Conservation (phyloP, 192 early-diverging fungal genomes). For the Obelidium mucronatum region DNA sequence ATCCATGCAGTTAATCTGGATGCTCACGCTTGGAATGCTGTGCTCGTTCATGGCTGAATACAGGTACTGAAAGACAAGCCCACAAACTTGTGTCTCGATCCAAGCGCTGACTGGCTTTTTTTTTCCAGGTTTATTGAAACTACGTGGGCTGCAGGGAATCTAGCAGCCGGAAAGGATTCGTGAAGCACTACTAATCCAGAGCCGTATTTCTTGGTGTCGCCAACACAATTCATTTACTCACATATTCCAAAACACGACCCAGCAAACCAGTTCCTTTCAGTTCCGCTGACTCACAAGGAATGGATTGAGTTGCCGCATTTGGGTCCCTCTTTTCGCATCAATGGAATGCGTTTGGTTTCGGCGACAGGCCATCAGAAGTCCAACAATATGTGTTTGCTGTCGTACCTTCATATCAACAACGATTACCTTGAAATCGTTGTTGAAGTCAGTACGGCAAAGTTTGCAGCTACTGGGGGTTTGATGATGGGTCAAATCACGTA, state of each 20-base stretch:
- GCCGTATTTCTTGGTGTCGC: constrained; percentile 62
- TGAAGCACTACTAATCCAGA: constrained; percentile 53
- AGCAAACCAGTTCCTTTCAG: constrained; percentile 57
- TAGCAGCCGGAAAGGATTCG: constrained; percentile 46
- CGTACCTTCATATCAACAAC: constrained; percentile 22
- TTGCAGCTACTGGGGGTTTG: constrained; percentile 5
- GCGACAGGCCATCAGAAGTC: neutral
- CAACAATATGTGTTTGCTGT: neutral
- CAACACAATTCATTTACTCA: constrained; percentile 61
- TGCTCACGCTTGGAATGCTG: constrained; percentile 66
- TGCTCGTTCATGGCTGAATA: constrained; percentile 57
- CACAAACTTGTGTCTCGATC: too few species aligned
- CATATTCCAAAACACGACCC: constrained; percentile 58
- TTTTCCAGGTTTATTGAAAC: constrained; percentile 56
- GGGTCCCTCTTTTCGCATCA: constrained; percentile 20
- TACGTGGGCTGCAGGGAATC: constrained; percentile 64
- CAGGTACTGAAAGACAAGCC: too few species aligned
- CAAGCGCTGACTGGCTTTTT: neutral
- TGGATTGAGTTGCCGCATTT: constrained; percentile 51
- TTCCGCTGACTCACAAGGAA: constrained; percentile 51
- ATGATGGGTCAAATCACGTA: constrained; percentile 18
- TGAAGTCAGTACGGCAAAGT: neutral
- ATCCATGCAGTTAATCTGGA: constrained; percentile 45
- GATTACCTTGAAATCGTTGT: constrained; percentile 26
- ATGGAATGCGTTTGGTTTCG: constrained; percentile 27